Evolutionary conservation across 2,329 filamentous ascomycete species (phyloP), one percentile per base, ranked within the genome.

Genomic region (Cladobotryum protrusum): DNA sequence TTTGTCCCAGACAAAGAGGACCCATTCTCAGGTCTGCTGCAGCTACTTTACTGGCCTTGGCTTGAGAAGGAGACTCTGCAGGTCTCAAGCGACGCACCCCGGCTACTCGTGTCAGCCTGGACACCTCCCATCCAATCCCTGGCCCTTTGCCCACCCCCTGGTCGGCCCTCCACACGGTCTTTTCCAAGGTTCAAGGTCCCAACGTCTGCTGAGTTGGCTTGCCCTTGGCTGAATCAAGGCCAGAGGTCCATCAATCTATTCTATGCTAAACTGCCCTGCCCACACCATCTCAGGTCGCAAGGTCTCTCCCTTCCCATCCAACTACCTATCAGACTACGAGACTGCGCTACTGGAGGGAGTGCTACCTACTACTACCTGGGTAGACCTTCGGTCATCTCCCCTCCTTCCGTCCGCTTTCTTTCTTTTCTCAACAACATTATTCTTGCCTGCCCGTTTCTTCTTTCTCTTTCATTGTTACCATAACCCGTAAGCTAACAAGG

Each of bases 121-220:
- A 52, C 50, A 40, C 46, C 20, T 35, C 43, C 36, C 45, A 49
- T 44, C 48, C 55, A 51, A 52, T 54, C 53, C 46, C 46, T 39
- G 41, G 48, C 18, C 42, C 35, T 32, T 41, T 18, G 47, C 39
- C 34, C 43, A 50, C 35, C 40, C 51, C 56, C 53, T 47, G 53
- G 54, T 53, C 53, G 50, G 33, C 47, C 47, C 55, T 55, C 56
- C 56, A 55, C 56, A 49, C 52, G 56, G 52, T 45, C 54, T 50
- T 36, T 52, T 54, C 43, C 53, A 53, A 51, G 54, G 44, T 50
- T 50, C 40, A 45, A 41, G 37, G 29, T 37, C 24, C 42, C 53
- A 48, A 49, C 45, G 33, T 34, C n/a, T 15, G 45, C 43, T 57
- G 52, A 46, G 43, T 48, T 52, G 53, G 53, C 54, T 20, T 48